Evolutionary conservation across 2,329 filamentous ascomycete species (phyloP).

Genomic region (Neofusicoccum ribis): DNA sequence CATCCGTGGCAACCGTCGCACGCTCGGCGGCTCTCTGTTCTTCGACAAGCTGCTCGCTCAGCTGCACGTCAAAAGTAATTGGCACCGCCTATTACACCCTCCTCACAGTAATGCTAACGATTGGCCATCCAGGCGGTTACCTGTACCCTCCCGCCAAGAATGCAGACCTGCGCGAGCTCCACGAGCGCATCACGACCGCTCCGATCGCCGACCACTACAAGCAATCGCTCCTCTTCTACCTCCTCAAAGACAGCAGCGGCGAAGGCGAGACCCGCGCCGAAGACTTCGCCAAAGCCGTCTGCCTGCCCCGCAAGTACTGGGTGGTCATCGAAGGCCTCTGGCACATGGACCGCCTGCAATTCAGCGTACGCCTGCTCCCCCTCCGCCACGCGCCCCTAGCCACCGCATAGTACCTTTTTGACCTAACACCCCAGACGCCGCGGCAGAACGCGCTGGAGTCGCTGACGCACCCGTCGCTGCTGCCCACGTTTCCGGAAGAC

Average conservation of each 20-base stretch:
- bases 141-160: conserved; percentile 74
- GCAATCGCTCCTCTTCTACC: conserved; percentile 79
- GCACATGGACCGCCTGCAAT: conserved; percentile 73
- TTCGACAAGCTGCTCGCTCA: conserved; percentile 75
- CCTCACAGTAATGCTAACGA: background rate
- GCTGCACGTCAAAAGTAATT: conserved; percentile 68
- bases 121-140: conserved; percentile 51
- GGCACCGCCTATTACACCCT: background rate
- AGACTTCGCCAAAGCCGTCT: conserved; percentile 61
- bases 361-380: conserved; percentile 41
- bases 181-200: conserved; percentile 67
- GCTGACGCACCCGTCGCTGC: conserved; percentile 75
- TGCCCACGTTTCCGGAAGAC: conserved; percentile 80
- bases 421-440: conserved; percentile 9
- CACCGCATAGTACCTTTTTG: background rate
- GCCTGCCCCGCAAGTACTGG: conserved; percentile 73
- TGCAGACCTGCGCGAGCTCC: conserved; percentile 65
- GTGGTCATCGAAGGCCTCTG: conserved; percentile 81
- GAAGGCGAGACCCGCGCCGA: conserved; percentile 52
- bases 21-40: conserved; percentile 70
- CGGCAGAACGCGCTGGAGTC: conserved; percentile 62
- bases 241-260: conserved; percentile 69
- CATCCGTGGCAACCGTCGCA: conserved; percentile 67
- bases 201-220: conserved; percentile 72
- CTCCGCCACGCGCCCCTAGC: conserved; percentile 39